Percentiles rank a stretch among this genome's conserved stretches.
Evolutionary conservation across 2,329 filamentous ascomycete species (phyloP).

Genomic region (Fusarium annulatum): DNA sequence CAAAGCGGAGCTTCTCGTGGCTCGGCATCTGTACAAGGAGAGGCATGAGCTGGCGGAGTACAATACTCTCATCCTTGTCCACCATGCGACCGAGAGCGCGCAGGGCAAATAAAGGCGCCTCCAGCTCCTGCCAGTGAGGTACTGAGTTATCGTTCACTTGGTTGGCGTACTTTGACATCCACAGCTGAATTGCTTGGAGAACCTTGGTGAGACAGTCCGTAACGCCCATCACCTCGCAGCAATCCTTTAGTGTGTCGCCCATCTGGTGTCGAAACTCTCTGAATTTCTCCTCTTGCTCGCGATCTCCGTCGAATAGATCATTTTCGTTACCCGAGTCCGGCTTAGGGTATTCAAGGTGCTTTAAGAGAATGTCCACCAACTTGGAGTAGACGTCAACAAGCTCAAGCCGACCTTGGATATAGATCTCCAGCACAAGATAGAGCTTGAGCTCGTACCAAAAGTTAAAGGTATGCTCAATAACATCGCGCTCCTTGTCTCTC

Average conservation of each 20-base stretch:
- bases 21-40: conserved; percentile 93
- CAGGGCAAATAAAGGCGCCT: conserved; percentile 94
- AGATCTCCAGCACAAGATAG: conserved; percentile 90
- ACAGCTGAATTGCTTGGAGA: conserved; percentile 84
- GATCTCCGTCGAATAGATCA: conserved; percentile 94
- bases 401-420: conserved; percentile 81
- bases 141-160: conserved; percentile 80
- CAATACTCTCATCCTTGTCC: conserved; percentile 84
- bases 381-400: conserved; percentile 86
- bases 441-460: conserved; percentile 99
- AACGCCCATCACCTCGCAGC: conserved; percentile 94
- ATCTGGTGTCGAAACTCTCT: conserved; percentile 96
- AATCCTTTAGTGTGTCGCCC: conserved; percentile 97
- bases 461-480: conserved; percentile 91
- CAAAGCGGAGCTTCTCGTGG: conserved; percentile 98
- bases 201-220: conserved; percentile 92
- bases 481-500: conserved; percentile 88
- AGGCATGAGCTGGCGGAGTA: conserved; percentile 91
- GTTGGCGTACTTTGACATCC: conserved; percentile 85
- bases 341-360: conserved; percentile 86
- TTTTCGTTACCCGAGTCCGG: conserved; percentile 78
- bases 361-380: conserved; percentile 92
- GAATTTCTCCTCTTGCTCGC: conserved; percentile 96
- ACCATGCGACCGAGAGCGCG: conserved; percentile 98
- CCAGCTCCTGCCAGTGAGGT: conserved; percentile 95